Conservation (phyloP, 1,139 yeast genomes). For the Suhomyces choctaworum region DNA sequence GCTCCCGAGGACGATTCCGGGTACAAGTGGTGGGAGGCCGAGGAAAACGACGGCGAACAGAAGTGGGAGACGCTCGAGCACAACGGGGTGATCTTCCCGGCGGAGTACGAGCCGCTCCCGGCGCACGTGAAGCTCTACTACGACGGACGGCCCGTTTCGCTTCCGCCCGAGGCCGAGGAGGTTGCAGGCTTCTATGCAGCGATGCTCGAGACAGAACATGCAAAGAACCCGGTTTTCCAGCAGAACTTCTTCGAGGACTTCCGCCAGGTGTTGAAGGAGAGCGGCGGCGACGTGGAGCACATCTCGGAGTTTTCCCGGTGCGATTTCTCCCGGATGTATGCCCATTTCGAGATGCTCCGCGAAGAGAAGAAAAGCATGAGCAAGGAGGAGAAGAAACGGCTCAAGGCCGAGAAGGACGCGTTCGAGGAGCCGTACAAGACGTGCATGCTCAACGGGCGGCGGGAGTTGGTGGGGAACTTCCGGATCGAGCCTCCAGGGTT, state of each 20-base stretch:
- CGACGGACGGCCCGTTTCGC: slow-evolving; percentile 68
- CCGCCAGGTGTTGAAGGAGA: slow-evolving; percentile 60
- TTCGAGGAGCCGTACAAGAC: slow-evolving; percentile 79
- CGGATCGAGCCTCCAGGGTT: slow-evolving; percentile 95
- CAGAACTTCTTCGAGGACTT: slow-evolving; percentile 86
- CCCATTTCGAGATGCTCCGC: slow-evolving; percentile 67
- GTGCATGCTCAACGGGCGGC: slow-evolving; percentile 82
- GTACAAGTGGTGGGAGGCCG: slow-evolving; percentile 87
- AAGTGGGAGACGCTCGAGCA: slow-evolving; percentile 89
- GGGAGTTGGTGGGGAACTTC: slow-evolving; percentile 91
- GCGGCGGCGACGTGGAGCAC: slow-evolving; percentile 59
- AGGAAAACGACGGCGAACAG: slow-evolving; percentile 64
- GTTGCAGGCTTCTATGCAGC: slow-evolving; percentile 96
- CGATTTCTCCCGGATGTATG: slow-evolving; percentile 76
- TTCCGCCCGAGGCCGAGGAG: slow-evolving; percentile 87
- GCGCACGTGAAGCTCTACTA: slow-evolving; percentile 73
- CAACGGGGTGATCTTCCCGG: slow-evolving; percentile 91
- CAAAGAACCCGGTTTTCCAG: slow-evolving; percentile 80
- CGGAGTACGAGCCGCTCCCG: slow-evolving; percentile 86
- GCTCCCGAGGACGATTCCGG: slow-evolving; percentile 57
- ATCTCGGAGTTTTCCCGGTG: slow-evolving; percentile 66
- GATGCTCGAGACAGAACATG: slow-evolving; percentile 84
- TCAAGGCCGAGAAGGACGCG: slow-evolving; percentile 71
- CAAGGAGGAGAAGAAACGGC: slow-evolving; percentile 67
- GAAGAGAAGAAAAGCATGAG: slow-evolving; percentile 71